Evolutionary conservation across 495 filamentous ascomycete species (phyloP).

Genomic region (Penicillium nucicola): DNA sequence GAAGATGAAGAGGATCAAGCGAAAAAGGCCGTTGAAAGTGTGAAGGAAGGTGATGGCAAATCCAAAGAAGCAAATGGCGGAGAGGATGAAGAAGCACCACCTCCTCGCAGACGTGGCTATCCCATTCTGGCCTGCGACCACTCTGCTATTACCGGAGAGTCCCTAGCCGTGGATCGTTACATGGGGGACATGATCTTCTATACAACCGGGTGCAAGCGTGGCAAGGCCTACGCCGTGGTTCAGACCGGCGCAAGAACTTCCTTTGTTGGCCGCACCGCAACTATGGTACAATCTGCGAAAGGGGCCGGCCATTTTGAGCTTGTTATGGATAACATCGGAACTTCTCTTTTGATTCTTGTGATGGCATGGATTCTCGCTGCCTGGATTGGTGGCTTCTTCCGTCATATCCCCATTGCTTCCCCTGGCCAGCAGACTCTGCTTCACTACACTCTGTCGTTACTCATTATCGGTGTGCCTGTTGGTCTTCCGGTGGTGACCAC

Average conservation of each 20-base stretch:
- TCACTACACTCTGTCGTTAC: slow-evolving; percentile 67
- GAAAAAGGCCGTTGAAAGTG: slow-evolving; percentile 8
- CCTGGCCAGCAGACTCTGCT: slow-evolving; percentile 55
- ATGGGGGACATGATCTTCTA: slow-evolving; percentile 68
- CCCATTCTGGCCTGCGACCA: slow-evolving; percentile 66
- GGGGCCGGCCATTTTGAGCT: slow-evolving; percentile 73
- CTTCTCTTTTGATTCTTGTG: slow-evolving; percentile 63
- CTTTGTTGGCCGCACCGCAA: slow-evolving; percentile 69
- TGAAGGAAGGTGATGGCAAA: slow-evolving; percentile 6
- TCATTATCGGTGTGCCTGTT: slow-evolving; percentile 93
- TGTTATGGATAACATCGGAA: slow-evolving; percentile 76
- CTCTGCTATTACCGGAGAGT: slow-evolving; percentile 72
- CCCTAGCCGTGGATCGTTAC: slow-evolving; percentile 69
- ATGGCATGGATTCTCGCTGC: slow-evolving; percentile 64
- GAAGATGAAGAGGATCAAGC: slow-evolving; percentile 40
- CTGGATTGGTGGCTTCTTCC: slow-evolving; percentile 74
- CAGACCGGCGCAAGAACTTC: slow-evolving; percentile 59
- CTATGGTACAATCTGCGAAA: slow-evolving; percentile 61
- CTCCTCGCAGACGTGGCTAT: slow-evolving; percentile 39
- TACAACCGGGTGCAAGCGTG: slow-evolving; percentile 72
- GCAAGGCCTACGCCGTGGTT: slow-evolving; percentile 64
- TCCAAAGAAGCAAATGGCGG: slow-evolving; percentile 9
- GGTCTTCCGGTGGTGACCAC: slow-evolving; percentile 95
- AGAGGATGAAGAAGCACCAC: slow-evolving; percentile 10
- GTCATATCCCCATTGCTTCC: slow-evolving; percentile 61